phyloP scores from a whole-genome alignment of 1,284 basidiomycete species.

The Inonotus hispidus region DNA sequence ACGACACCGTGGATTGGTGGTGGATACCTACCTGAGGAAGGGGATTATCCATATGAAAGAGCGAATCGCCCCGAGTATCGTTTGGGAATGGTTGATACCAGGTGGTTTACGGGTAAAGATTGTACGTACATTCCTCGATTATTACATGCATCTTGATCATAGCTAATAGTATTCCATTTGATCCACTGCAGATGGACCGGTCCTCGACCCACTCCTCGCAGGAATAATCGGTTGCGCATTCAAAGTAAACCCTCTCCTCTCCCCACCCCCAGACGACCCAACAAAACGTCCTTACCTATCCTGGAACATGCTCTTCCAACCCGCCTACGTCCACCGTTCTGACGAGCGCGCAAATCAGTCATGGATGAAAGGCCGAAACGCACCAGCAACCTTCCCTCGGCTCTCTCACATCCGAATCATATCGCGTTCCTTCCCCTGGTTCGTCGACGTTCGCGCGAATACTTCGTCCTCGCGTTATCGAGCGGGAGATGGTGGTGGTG shows the following conservation, averaged over 20 bases:
- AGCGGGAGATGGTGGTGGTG: constrained; percentile 24
- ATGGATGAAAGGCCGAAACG: constrained; percentile 61
- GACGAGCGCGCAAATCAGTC: constrained; percentile 52
- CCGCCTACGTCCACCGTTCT: constrained; percentile 56
- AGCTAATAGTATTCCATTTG: background rate
- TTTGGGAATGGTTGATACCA: constrained; percentile 5
- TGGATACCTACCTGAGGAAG: constrained; percentile 9
- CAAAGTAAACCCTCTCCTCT: constrained; percentile 56
- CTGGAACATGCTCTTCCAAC: constrained; percentile 71
- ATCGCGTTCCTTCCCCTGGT: constrained; percentile 53
- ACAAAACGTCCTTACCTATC: constrained; percentile 46
- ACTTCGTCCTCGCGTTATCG: constrained; percentile 28
- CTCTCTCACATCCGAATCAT: constrained; percentile 47
- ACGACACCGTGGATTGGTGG: constrained; percentile 14
- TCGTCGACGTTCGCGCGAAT: constrained; percentile 47
- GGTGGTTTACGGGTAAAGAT: constrained; percentile 10
- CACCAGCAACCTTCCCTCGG: constrained; percentile 72
- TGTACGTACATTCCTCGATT: constrained; percentile 4
- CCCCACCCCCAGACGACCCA: constrained; percentile 41
- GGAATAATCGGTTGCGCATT: constrained; percentile 43
- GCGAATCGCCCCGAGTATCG: constrained; percentile 2
- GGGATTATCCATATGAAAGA: background rate
- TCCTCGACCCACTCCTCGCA: constrained; percentile 55
- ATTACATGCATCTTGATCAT: background rate
- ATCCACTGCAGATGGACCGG: constrained; percentile 55